phyloP scores from a whole-genome alignment of 257 asterid genomes.

The Plantago major region DNA sequence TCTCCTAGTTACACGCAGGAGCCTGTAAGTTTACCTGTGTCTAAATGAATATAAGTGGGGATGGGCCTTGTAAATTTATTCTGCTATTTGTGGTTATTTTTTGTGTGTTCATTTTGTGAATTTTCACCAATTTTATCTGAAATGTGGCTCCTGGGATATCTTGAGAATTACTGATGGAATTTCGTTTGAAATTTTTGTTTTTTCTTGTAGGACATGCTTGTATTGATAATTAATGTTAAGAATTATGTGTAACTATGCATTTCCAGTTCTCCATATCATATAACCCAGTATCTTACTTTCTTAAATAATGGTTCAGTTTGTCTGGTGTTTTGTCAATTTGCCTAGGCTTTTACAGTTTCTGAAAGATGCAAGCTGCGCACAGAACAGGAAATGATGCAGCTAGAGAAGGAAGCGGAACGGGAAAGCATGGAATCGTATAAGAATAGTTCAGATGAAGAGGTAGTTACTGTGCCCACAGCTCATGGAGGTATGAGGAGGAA shows the following conservation, averaged over 20 bases:
- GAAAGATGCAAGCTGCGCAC: constrained; percentile 34
- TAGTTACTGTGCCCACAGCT: constrained; percentile 36
- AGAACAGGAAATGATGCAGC: constrained; percentile 36
- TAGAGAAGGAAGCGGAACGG: constrained; percentile 40
- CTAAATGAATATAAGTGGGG: constrained; percentile 1
- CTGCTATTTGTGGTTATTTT: constrained; percentile 4
- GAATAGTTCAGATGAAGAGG: constrained; percentile 55
- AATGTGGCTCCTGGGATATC: constrained; percentile 13
- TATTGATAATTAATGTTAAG: neutral
- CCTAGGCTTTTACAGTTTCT: constrained; percentile 37
- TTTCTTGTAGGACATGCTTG: constrained; percentile 10
- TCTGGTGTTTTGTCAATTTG: constrained; percentile 24
- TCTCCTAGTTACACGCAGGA: constrained; percentile 40
- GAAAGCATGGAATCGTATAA: constrained; percentile 33
- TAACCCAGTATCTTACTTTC: too few relatives aligned
- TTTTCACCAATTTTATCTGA: neutral
- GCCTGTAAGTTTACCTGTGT: constrained; percentile 42
- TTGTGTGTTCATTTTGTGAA: neutral
- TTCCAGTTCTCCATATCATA: constrained; percentile 8
- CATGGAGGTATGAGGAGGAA: constrained; percentile 81
- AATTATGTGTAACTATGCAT: constrained; percentile 11
- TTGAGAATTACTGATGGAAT: constrained; percentile 2
- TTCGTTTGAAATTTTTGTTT: neutral
- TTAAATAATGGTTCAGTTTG: neutral
- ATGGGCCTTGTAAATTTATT: neutral